These are phyloP conservation scores for Lagerstroemia speciosa DNA, from an alignment of 345 rosid genomes.

Conservation along the genomic window DNA sequence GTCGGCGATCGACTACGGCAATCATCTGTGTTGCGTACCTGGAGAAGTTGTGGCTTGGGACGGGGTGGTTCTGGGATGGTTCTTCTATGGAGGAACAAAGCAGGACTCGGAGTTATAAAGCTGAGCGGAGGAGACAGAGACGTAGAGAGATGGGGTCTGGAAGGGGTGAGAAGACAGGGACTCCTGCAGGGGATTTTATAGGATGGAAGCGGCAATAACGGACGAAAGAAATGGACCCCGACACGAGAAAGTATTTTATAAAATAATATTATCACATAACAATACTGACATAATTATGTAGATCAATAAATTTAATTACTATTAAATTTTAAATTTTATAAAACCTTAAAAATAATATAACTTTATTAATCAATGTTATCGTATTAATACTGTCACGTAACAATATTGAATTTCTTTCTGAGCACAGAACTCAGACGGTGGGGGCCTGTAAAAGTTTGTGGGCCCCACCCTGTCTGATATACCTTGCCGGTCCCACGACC, in stretches of 20 bases:
- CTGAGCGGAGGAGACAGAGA: not conserved
- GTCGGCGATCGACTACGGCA: not conserved
- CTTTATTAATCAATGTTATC: no score
- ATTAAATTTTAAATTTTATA: no score
- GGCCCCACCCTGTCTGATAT: not conserved
- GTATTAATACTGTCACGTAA: no score
- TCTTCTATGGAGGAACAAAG: not conserved
- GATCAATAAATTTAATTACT: no score
- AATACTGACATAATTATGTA: no score
- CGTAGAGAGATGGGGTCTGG: not conserved
- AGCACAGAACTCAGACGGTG: not conserved
- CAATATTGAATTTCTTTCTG: no score
- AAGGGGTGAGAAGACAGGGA: not conserved
- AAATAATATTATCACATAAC: no score
- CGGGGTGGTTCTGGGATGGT: not conserved
- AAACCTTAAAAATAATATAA: no score
- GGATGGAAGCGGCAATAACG: not conserved
- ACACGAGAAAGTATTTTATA: no score
- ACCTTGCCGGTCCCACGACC: not conserved
- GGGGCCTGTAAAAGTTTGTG: not conserved
- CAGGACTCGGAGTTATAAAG: not conserved
- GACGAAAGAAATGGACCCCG: not conserved
- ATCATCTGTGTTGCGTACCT: not conserved
- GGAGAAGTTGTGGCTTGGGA: not conserved
- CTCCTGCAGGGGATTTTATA: not conserved